Conservation (phyloP, 306 rosid species). For the Abrus pulchellus region DNA sequence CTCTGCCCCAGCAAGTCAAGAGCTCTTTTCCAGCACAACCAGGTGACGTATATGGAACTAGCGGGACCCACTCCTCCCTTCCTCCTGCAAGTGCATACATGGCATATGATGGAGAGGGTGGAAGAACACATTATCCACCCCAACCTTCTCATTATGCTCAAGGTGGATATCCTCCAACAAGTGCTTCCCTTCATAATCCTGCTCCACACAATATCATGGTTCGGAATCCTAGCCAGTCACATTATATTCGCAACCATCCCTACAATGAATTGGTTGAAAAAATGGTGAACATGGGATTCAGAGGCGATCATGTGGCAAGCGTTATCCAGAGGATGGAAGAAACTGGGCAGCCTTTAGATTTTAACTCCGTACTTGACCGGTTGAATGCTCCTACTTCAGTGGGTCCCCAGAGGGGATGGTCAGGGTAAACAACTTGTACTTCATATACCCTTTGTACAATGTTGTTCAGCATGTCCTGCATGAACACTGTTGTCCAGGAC, state of each 20-base stretch:
- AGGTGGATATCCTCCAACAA: slow-evolving; percentile 74
- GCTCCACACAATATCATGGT: slow-evolving; percentile 55
- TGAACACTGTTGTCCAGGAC: slow-evolving; percentile 35
- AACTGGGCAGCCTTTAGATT: slow-evolving; percentile 77
- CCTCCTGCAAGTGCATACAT: slow-evolving; percentile 74
- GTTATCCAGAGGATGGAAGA: slow-evolving; percentile 95
- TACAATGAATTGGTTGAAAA: slow-evolving; percentile 78
- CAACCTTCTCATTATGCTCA: slow-evolving; percentile 71
- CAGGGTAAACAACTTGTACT: slow-evolving; percentile 51
- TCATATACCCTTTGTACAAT: slow-evolving; percentile 36
- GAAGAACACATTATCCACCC: slow-evolving; percentile 64
- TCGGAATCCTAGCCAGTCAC: slow-evolving; percentile 63
- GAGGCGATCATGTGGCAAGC: slow-evolving; percentile 74
- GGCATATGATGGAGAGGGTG: slow-evolving; percentile 75
- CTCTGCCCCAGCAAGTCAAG: slow-evolving; percentile 71
- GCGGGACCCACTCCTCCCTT: slow-evolving; percentile 57
- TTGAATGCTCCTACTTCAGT: slow-evolving; percentile 66
- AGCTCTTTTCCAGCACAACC: slow-evolving; percentile 61
- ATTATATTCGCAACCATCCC: slow-evolving; percentile 68
- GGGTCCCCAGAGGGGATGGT: slow-evolving; percentile 77
- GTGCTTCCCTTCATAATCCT: slow-evolving; percentile 66
- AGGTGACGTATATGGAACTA: slow-evolving; percentile 61
- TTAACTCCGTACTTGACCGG: slow-evolving; percentile 80
- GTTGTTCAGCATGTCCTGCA: slow-evolving; percentile 8
- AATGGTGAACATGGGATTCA: slow-evolving; percentile 76